Evolutionary conservation across 75 land plant species (phyloP), one percentile per base, ranked within the genome.

Genomic region (Cunninghamia lanceolata): DNA sequence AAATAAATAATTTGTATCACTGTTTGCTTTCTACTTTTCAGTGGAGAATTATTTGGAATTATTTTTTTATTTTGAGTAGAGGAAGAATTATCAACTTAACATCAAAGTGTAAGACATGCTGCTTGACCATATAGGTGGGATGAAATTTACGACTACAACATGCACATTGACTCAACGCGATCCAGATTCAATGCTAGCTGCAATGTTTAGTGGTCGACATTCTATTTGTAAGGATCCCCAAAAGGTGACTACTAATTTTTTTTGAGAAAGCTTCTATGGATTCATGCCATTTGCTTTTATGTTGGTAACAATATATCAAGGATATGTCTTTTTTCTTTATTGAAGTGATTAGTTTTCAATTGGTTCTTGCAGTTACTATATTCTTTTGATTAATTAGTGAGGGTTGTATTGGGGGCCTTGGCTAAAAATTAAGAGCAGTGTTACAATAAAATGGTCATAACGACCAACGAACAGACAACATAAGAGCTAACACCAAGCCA

Each of bases 161-260:
- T 93, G 93, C 83, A 97, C 99, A 30, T 85, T 97, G 53, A 96
- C 96, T 32, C 96, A 90, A 39, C 90, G 99, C 16, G 99, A 97
- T 85, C 93, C 96, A 56, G 93, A 94, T 28, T 97, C 99, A 9
- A 97, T 97, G 99, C 96, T 97, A 28, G 96, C 95, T 30, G 97
- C 96, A 38, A 97, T 97, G 99, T 97, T 97, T 82, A 97, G 99
- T 85, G 99, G 99, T 17, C 92, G 99, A 46, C 98, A 97, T 82
- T 88, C 88, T 14, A 77, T 96, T 59, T 87, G 66, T 73, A 88
- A 85, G 83, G 94, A 97, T 56, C 52, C 90, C 45, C 87, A 94
- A 17, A 77, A 89, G 89, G 93, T 92, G 85, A 30, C 50, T 68
- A 21, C 75, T 32, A 43, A 16, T n/a, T 80, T 80, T 45, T 28